Percentiles rank a stretch among this genome's conserved stretches.
These are phyloP conservation scores for Neophaeococcomyces aloes DNA, from an alignment of 2,329 filamentous ascomycete genomes.

Conservation along the genomic window DNA sequence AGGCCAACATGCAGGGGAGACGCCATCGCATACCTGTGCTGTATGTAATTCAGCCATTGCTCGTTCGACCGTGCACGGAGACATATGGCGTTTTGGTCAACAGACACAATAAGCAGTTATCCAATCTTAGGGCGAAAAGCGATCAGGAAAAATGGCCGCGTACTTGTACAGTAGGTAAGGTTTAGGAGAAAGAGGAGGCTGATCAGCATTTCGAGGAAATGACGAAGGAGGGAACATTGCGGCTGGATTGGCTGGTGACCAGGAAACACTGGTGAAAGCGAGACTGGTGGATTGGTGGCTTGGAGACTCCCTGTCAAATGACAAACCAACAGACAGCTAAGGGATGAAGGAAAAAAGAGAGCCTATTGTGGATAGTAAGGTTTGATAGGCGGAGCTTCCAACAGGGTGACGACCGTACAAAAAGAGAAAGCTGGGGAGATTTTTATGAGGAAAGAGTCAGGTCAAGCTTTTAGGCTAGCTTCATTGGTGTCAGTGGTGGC, in stretches of 20 bases:
- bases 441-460: not conserved
- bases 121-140: not conserved
- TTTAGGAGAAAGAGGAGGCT: not conserved
- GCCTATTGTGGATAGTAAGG: not conserved
- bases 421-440: not conserved
- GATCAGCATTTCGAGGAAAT: constrained; percentile 6
- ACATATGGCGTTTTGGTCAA: too few relatives aligned
- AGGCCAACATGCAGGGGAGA: too few relatives aligned
- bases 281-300: constrained; percentile 6
- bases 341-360: constrained; percentile 1
- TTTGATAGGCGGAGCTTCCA: not conserved
- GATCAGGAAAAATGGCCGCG: not conserved
- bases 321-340: not conserved
- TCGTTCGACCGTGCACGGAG: too few relatives aligned
- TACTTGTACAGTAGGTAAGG: too few relatives aligned
- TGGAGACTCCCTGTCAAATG: not conserved
- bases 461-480: constrained; percentile 3
- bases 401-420: not conserved
- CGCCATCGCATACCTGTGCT: too few relatives aligned
- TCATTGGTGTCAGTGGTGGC: not conserved
- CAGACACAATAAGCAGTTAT: not conserved
- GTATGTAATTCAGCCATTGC: too few relatives aligned
- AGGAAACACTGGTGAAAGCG: not conserved
- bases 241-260: constrained; percentile 6
- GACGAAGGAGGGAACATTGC: constrained; percentile 1